phyloP scores from a whole-genome alignment of 257 asterid species.

The Knoxia roxburghii region DNA sequence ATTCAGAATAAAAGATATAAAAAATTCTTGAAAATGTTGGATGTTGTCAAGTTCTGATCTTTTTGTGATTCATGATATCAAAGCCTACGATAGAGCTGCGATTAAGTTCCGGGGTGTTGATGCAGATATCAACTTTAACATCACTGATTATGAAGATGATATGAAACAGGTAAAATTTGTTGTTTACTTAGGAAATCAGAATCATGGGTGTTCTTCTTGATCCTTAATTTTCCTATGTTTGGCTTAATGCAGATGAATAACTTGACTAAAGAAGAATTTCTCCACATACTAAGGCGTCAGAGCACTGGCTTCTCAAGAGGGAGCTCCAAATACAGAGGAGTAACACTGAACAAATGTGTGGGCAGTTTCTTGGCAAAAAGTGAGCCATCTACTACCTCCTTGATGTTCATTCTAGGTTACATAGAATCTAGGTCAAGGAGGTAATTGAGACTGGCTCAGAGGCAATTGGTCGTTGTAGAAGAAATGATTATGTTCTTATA shows the following conservation, averaged over 20 bases:
- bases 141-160: conserved; percentile 37
- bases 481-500: no score
- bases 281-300: conserved; percentile 75
- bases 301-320: conserved; percentile 95
- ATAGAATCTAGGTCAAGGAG: no score
- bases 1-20: neutral
- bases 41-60: neutral
- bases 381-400: conserved; percentile 31
- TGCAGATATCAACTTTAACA: conserved; percentile 39
- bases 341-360: conserved; percentile 92
- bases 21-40: neutral
- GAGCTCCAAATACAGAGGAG: conserved; percentile 94
- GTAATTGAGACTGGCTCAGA: no score
- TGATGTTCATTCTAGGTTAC: no score
- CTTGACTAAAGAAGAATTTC: conserved; percentile 80
- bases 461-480: no score
- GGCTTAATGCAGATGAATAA: conserved; percentile 50
- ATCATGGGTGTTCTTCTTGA: neutral
- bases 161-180: conserved; percentile 30
- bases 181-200: neutral
- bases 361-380: conserved; percentile 91
- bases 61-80: conserved; percentile 3
- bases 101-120: conserved; percentile 44
- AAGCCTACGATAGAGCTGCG: no score
- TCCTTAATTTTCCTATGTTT: neutral